phyloP scores from a whole-genome alignment of 2,329 filamentous ascomycete genomes.

The Aureobasidium sp. region DNA sequence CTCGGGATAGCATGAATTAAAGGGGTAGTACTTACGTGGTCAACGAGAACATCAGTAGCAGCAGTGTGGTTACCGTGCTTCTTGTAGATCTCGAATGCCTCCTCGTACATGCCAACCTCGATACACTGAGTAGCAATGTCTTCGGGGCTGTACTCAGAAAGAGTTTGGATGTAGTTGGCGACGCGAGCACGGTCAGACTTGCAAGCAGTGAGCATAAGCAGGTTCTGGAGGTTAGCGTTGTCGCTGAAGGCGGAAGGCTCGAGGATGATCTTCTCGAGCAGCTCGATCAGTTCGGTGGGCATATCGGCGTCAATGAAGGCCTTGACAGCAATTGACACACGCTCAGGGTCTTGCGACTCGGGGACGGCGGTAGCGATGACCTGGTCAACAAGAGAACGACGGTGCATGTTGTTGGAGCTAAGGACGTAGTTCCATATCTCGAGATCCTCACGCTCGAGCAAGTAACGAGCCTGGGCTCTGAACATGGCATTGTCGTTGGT shows the following conservation, averaged over 20 bases:
- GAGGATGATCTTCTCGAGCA: constrained; percentile 98
- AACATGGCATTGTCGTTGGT: constrained; percentile 99
- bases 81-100: constrained; percentile 98
- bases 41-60: constrained; percentile 85
- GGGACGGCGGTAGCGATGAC: constrained; percentile 93
- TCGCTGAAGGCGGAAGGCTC: constrained; percentile 99
- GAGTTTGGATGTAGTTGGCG: constrained; percentile 90
- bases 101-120: constrained; percentile 88
- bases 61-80: constrained; percentile 85
- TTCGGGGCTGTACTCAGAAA: constrained; percentile 81
- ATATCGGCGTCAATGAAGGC: constrained; percentile 87
- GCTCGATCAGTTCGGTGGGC: constrained; percentile 88
- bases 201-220: constrained; percentile 90
- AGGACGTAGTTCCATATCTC: constrained; percentile 95
- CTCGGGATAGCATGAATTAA: background rate
- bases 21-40: constrained; percentile 55
- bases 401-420: constrained; percentile 90
- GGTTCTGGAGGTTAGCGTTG: constrained; percentile 91
- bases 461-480: constrained; percentile 90
- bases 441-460: constrained; percentile 77
- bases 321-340: constrained; percentile 89
- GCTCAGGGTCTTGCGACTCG: constrained; percentile 83
- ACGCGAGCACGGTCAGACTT: constrained; percentile 93
- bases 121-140: constrained; percentile 92
- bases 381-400: constrained; percentile 88